Base-by-base conservation (phyloP, 1,284 basidiomycete species). In the Microbotryum silenes-acaulis region DNA sequence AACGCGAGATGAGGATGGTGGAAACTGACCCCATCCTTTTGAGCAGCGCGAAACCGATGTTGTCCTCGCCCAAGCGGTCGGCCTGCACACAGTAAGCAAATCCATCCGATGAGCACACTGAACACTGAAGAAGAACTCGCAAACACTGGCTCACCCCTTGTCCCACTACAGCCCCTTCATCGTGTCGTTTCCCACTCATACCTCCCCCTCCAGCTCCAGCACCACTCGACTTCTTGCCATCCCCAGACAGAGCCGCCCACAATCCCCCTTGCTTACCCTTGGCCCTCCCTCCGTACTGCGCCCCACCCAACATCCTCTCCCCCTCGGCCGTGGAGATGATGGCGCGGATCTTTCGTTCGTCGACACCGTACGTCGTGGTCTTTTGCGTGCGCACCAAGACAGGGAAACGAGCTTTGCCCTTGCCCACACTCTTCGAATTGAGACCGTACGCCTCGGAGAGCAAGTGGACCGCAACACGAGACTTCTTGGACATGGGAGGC, bases 21-120 rank as follows among this genome's bases (percentile, higher is more conserved):
- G 20, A 21, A 12, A 57, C 61, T 31, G n/a, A 73, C 29, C 87
- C 87, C 87, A 89, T 89, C 54, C 79, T 77, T 20, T 84, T 81
- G 64, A 90, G 72, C 82, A 91, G 81, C 74, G 77, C 81, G 76
- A 89, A 90, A 0, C 88, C 88, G 60, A 88, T 68, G 68, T 90
- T 90, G 4, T 79, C 75, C 61, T 82, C 78, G 23, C 80, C 82
- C 56, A 90, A 83, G 77, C 85, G 88, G 6, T 86, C 86, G 1
- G 88, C 88, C 69, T 81, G 79, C 79, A 82, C 62, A 31, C 85
- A 87, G 89, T 85, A 62, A 83, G 82, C 37, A 86, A 29, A 87
- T 87, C 50, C 89, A 87, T 59, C 31, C 75, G 78, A 58, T 83
- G 84, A 59, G 74, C 2, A 5, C 4, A 20, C 6, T 4, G 7